phyloP scores from a whole-genome alignment of 2,329 filamentous ascomycete genomes.

The Acrocalymma vagum region DNA sequence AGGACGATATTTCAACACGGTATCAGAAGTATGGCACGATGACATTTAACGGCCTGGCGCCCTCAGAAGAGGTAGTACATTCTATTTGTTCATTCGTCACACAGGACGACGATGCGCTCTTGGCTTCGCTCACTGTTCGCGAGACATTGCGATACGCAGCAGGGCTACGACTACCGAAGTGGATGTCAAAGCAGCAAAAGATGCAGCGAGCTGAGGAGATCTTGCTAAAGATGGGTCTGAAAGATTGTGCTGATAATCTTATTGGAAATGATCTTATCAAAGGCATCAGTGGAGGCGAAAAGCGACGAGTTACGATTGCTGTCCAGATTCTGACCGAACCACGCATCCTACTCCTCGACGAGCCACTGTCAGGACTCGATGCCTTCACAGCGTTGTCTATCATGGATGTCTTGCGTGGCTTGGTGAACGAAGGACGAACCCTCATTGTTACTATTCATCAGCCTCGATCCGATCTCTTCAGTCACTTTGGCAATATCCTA shows the following conservation, averaged over 20 bases:
- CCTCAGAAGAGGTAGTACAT: slow-evolving; percentile 73
- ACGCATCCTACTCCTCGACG: slow-evolving; percentile 75
- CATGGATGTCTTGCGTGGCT: slow-evolving; percentile 74
- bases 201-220: slow-evolving; percentile 73
- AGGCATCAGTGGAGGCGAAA: slow-evolving; percentile 82
- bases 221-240: slow-evolving; percentile 77
- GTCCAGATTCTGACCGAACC: slow-evolving; percentile 81
- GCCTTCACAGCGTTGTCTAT: slow-evolving; percentile 82
- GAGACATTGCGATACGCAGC: slow-evolving; percentile 76
- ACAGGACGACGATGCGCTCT: slow-evolving; percentile 78
- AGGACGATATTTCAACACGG: slow-evolving; percentile 67
- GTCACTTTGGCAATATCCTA: slow-evolving; percentile 74
- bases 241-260: slow-evolving; percentile 79
- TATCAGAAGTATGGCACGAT: slow-evolving; percentile 71
- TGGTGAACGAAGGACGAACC: slow-evolving; percentile 77
- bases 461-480: slow-evolving; percentile 76
- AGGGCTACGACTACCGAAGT: slow-evolving; percentile 73
- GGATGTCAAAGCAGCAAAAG: slow-evolving; percentile 75
- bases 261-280: slow-evolving; percentile 77
- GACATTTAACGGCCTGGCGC: slow-evolving; percentile 73
- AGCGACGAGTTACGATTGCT: slow-evolving; percentile 78
- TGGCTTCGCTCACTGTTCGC: slow-evolving; percentile 77
- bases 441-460: slow-evolving; percentile 82
- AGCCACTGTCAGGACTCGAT: slow-evolving; percentile 79
- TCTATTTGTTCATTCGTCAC: slow-evolving; percentile 80